These are phyloP conservation scores for Hypoxylon sp. DNA, from an alignment of 2,329 filamentous ascomycete species.

Conservation along the genomic window DNA sequence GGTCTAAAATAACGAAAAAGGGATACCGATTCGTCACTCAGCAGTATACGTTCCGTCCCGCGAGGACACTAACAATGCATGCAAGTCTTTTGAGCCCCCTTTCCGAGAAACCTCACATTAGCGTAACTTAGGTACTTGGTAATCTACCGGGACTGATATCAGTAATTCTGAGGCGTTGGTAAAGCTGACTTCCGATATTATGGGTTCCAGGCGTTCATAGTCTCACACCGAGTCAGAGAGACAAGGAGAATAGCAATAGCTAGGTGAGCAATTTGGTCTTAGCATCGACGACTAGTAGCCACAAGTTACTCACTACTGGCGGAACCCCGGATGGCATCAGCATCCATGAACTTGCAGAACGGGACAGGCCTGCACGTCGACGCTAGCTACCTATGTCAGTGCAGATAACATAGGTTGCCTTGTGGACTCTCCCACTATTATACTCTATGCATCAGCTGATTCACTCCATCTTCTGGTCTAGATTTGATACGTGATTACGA, in stretches of 20 bases:
- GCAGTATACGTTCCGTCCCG: not conserved
- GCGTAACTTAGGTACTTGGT: not conserved
- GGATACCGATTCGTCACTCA: not conserved
- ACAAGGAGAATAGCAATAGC: not conserved
- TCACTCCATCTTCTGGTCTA: not conserved
- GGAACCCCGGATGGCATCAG: not conserved
- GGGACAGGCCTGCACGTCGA: not conserved
- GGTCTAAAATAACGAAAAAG: not conserved
- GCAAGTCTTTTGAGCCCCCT: not conserved
- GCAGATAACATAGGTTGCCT: not conserved
- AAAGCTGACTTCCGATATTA: not conserved
- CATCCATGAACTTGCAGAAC: slow-evolving; percentile 1
- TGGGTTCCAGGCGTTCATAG: not conserved
- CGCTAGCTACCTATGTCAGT: not conserved
- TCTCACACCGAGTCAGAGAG: not conserved
- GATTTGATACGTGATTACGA: not conserved
- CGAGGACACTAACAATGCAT: not conserved
- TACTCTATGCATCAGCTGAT: slow-evolving; percentile 2
- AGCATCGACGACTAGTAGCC: not conserved
- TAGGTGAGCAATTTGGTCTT: not conserved
- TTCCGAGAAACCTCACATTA: not conserved
- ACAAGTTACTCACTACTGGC: not conserved
- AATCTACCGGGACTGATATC: not conserved
- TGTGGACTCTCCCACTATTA: not conserved
- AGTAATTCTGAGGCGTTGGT: not conserved